Base-by-base conservation (phyloP, 192 early-diverging fungal species). In the Globomyces pollinis-pini region DNA sequence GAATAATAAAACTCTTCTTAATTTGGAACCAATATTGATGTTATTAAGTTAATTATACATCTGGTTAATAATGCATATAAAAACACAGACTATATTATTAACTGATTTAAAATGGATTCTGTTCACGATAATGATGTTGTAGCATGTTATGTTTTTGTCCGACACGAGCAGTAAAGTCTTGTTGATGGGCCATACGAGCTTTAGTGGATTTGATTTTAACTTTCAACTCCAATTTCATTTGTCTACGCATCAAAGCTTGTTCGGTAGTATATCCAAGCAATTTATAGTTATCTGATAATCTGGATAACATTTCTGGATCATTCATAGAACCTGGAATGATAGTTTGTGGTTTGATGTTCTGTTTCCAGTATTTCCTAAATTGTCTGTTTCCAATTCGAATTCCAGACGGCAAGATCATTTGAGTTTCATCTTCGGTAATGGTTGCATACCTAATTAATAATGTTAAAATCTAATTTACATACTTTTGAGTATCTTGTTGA, bases 391-490 rank as follows among this genome's bases (percentile, higher is more conserved):
- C 94, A 30, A 93, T 65, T 21, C 85, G 72, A 7, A 65, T 68
- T 28, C 96, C 96, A 26, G 70, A 87, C 16, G 96, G 93, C 36
- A 99, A 76, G 32, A 93, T 75, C 35, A 99, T 73, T 65, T 90
- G 86, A 35, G 87, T 83, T 44, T 89, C 88, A 67, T 96, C 88
- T 26, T 86, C 86, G 18, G 79, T 84, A 39, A 91, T 62, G 3
- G 54, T 57, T 15, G 67, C 64, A 28, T n/a, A 57, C 28, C 38
- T 61, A 18, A 54, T 28, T 16, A 16, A 53, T n/a, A 1, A 7
- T 47, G 23, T 34, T 42, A 13, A 11, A 51, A 66, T 32, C 38
- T 54, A 13, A 24, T 59, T 43, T 35, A 18, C 13, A 62, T 21
- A 61, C n/a, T 11, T n/a, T 15, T 8, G 64, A 36, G 38, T 59